Evolutionary conservation across 495 filamentous ascomycete genomes (phyloP).

Genomic region (Aspergillus nidulans): DNA sequence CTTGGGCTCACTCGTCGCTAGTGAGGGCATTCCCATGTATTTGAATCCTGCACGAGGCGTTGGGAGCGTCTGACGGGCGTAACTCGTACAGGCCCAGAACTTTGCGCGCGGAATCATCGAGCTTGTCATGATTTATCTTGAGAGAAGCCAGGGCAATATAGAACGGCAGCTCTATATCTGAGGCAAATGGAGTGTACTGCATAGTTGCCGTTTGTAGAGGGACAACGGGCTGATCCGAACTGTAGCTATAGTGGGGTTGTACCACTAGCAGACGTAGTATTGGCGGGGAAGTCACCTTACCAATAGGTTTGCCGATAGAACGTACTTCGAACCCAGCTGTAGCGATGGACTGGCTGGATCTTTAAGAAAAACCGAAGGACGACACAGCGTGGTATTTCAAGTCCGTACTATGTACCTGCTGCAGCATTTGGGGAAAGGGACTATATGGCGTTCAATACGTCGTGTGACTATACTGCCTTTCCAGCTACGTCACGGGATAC

Average conservation of each 20-base stretch:
- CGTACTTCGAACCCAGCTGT: too few relatives aligned
- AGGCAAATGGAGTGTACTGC: conserved; percentile 79
- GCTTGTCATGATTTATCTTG: conserved; percentile 95
- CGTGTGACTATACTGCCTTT: too few relatives aligned
- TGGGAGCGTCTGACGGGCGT: conserved; percentile 60
- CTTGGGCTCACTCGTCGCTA: conserved; percentile 64
- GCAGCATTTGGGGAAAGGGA: too few relatives aligned
- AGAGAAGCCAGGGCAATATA: conserved; percentile 81
- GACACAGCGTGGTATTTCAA: too few relatives aligned
- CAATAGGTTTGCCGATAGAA: too few relatives aligned
- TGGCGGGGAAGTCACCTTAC: neutral
- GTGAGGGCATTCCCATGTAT: conserved; percentile 81
- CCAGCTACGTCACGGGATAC: too few relatives aligned
- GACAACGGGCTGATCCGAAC: neutral
- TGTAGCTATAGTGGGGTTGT: conserved; percentile 1
- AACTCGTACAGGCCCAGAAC: conserved; percentile 89
- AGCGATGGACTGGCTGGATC: too few relatives aligned
- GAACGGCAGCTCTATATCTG: conserved; percentile 92
- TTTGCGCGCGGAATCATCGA: conserved; percentile 83
- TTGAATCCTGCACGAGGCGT: conserved; percentile 77
- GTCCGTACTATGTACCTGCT: too few relatives aligned
- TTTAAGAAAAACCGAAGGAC: too few relatives aligned
- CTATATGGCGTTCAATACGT: too few relatives aligned
- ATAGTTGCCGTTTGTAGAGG: conserved; percentile 18
- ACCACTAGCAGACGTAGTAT: neutral